phyloP scores from a whole-genome alignment of 129 eudicot species.

The Helianthus annuus region HanXRQr2.0-SUNRISE NC_035433.2:73094285-73094784 shows the following conservation, averaged over 20 bases:
- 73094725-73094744: too few species aligned
- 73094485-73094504: constrained; percentile 15
- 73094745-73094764: too few species aligned
- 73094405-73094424: not conserved
- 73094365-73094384: too few species aligned
- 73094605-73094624: not conserved
- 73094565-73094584: constrained; percentile 9
- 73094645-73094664: too few species aligned
- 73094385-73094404: not conserved
- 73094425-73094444: constrained; percentile 4
- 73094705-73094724: too few species aligned
- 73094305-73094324: not conserved
- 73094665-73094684: too few species aligned
- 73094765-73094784: too few species aligned
- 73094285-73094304: not conserved
- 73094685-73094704: too few species aligned
- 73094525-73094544: constrained; percentile 28
- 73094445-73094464: constrained; percentile 6
- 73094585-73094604: not conserved
- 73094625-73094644: not conserved
- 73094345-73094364: not conserved
- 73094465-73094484: constrained; percentile 17
- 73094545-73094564: constrained; percentile 32
- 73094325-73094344: not conserved
- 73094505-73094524: constrained; percentile 15